Evolutionary conservation across 2,329 filamentous ascomycete genomes (phyloP), one percentile per base, ranked within the genome.

Genomic region (Didymella segeticola): DNA sequence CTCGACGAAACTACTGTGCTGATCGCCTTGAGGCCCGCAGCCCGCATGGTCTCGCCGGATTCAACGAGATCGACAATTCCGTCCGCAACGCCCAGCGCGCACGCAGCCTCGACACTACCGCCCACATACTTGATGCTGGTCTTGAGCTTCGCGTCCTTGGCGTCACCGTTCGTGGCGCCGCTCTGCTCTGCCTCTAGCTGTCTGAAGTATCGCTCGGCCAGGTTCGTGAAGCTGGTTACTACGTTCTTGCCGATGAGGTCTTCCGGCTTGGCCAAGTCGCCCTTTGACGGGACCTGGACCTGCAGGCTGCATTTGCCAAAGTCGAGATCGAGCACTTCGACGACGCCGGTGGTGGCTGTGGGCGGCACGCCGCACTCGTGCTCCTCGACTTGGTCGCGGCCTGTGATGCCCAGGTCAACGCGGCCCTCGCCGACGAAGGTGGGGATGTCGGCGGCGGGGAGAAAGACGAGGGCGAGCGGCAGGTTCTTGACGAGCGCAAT

Each of bases 401-500:
- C 95, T 0, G 95, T 98, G 72, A 99, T 99, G 59, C 95, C 95
- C 14, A 99, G 82, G 71, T 96, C 93, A 41, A 96, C 91, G 58
- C 89, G 88, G 53, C 95, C 95, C 78, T 98, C 93, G 52, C 93
- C 93, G 41, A 99, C 93, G 72, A 98, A 98, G 31, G 92, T 96
- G 5, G 95, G 95, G 71, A 99, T 99, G 75, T 99, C 95, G 63
- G 92, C 93, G 30, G 93, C 95, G 25, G 95, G 95, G 22, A 99
- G 89, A 82, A 99, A 99, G 72, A 99, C 88, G 56, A 99, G 89
- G 14, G 95, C 95, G 67, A 99, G 91, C 29, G 90, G 91, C 23
- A 95, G 86, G 79, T 99, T 99, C 82, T 97, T 96, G 72, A 98
- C 95, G 22, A 99, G 88, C 14, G 95, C 95, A 71, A 99, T 97